Base-by-base conservation (phyloP, 129 eudicot genomes). In the Heracleum sosnowskyi region DNA sequence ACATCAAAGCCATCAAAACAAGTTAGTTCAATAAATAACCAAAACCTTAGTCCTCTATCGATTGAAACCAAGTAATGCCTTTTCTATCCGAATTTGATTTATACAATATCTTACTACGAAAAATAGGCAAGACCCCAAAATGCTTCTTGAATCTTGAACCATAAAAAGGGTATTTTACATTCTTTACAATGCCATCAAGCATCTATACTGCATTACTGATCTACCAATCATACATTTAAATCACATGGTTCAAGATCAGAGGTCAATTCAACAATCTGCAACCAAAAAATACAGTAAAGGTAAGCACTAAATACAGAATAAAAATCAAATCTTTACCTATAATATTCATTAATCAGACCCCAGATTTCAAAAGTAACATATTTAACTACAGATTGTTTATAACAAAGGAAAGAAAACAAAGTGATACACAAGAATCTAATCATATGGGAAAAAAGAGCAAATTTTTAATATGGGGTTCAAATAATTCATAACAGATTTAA, bases 1-100 rank as follows among this genome's bases (percentile, higher is more conserved):
- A 24, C 76, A 89, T 85, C 70, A 86, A 81, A 73, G 81, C 72
- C 88, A 86, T 51, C 74, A 44, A 73, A 79, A 33, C 33, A 57
- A 37, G 66, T 39, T 39, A 44, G 13, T 22, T 22, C 75, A 20
- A 39, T 11, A 57, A 34, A 40, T 41, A 47, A 35, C 41, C 15
- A 22, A 71, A 24, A 35, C n/a, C 40, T 36, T 33, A 69, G 53
- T 51, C 37, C 5, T 26, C 16, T 29, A 63, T 29, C 7, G 35
- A 12, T 63, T 12, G 66, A 55, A 46, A 83, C 29, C 68, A 75
- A 64, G 60, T 41, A 68, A 49, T 29, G 31, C 49, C 3, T n/a
- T 31, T 18, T 18, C 7, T 41, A 24, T 5, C 33, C 4, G 15
- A 1, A 74, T 69, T 66, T 16, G 36, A 55, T 77, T 36, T 28